phyloP scores from a whole-genome alignment of 2,329 filamentous ascomycete genomes.

The Arthrobotrys musiformis region DNA sequence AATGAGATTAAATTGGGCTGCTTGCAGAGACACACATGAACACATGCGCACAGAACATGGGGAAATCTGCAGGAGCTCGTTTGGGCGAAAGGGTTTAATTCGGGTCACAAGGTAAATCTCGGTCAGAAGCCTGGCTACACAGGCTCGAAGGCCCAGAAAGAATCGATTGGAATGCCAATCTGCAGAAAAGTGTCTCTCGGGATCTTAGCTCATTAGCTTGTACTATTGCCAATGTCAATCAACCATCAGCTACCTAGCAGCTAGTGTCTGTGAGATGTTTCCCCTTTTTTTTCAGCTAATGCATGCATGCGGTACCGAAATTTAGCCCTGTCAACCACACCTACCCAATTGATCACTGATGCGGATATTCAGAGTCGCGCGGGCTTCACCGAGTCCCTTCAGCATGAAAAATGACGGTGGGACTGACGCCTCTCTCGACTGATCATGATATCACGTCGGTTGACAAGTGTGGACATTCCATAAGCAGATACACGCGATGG shows the following conservation, averaged over 20 bases:
- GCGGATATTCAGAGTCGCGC: not conserved
- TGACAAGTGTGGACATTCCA: constrained; percentile 21
- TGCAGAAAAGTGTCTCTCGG: constrained; percentile 1
- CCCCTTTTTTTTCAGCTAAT: constrained; percentile 3
- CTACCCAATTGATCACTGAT: constrained; percentile 5
- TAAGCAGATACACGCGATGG: constrained; percentile 1
- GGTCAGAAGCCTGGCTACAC: not conserved
- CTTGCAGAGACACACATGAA: not conserved
- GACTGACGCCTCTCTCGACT: constrained; percentile 20
- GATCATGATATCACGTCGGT: constrained; percentile 20
- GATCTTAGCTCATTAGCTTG: not conserved
- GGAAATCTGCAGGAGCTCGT: not conserved
- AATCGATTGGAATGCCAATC: not conserved
- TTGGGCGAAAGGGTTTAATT: constrained; percentile 1
- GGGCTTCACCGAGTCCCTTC: constrained; percentile 11
- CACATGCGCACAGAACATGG: not conserved
- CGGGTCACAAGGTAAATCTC: not conserved
- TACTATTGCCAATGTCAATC: constrained; percentile 7
- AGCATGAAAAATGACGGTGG: constrained; percentile 7
- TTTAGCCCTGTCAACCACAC: constrained; percentile 19
- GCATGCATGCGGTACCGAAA: constrained; percentile 26
- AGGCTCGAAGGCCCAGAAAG: not conserved
- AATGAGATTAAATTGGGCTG: constrained; percentile 12
- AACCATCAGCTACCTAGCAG: not conserved
- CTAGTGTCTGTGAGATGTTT: not conserved